Percentiles rank a stretch among this genome's conserved stretches.
phyloP scores from a whole-genome alignment of 2,329 filamentous ascomycete species.

The Didymella lethalis region DNA sequence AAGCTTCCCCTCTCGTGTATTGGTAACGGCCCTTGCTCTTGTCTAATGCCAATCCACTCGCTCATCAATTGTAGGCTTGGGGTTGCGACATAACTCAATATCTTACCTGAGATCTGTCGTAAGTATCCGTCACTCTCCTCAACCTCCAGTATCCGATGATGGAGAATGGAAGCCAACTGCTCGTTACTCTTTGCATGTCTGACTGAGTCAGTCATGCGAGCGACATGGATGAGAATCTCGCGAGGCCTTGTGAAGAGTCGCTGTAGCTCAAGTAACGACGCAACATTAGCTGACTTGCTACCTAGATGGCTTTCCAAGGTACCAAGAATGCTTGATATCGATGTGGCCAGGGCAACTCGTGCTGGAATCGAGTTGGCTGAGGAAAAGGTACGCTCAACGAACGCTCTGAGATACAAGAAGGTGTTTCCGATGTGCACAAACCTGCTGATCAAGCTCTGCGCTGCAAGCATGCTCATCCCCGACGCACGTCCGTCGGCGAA shows the following conservation, averaged over 20 bases:
- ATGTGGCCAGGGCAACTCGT: constrained; percentile 53
- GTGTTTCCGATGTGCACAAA: constrained; percentile 52
- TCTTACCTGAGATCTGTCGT: constrained; percentile 70
- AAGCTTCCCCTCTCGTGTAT: constrained; percentile 42
- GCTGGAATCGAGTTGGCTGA: constrained; percentile 49
- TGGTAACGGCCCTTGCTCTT: constrained; percentile 42
- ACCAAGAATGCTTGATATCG: constrained; percentile 50
- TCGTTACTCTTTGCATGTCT: constrained; percentile 55
- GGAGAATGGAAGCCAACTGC: constrained; percentile 50
- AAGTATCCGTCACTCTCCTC: constrained; percentile 70
- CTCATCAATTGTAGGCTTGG: constrained; percentile 74
- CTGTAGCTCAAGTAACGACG: constrained; percentile 54
- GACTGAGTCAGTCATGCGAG: constrained; percentile 56
- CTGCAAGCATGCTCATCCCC: constrained; percentile 58
- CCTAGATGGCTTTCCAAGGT: constrained; percentile 53
- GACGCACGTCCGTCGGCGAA: constrained; percentile 58
- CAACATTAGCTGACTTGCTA: constrained; percentile 32
- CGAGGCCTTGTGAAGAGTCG: constrained; percentile 53
- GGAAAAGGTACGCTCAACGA: constrained; percentile 49
- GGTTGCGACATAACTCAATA: constrained; percentile 68
- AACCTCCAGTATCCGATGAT: constrained; percentile 54
- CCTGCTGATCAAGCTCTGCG: constrained; percentile 62
- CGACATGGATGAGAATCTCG: constrained; percentile 64
- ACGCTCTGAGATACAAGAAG: constrained; percentile 47
- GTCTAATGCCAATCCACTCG: constrained; percentile 76